Evolutionary conservation across 257 asterid genomes (phyloP).

Genomic region (Forsythia viridissima): DNA sequence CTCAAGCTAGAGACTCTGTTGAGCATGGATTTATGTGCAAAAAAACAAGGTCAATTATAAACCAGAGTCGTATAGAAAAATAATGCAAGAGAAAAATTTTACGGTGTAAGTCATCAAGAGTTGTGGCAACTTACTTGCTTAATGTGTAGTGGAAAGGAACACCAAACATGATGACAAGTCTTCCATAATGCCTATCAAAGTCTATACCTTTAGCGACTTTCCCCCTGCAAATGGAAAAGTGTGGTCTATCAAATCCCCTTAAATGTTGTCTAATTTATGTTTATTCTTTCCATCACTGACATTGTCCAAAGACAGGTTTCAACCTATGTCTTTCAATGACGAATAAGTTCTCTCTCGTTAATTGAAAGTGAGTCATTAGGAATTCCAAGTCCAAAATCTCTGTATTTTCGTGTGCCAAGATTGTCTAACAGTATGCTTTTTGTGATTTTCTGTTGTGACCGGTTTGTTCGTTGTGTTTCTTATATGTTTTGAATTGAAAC

Average conservation of each 20-base stretch:
- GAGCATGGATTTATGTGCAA: neutral
- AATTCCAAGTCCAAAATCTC: neutral
- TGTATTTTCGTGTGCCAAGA: no score
- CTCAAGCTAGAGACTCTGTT: neutral
- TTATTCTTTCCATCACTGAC: neutral
- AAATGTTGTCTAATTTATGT: neutral
- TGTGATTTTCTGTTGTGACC: no score
- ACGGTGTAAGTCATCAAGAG: neutral
- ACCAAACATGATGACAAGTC: constrained; percentile 97
- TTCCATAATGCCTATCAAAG: constrained; percentile 97
- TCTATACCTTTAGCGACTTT: constrained; percentile 99
- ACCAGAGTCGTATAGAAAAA: neutral
- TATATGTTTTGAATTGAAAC: no score
- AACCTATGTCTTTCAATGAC: neutral
- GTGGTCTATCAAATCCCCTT: neutral
- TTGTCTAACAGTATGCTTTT: no score
- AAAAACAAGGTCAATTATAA: neutral
- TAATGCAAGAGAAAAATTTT: neutral
- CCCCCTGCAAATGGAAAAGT: constrained; percentile 62
- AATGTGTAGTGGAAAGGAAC: constrained; percentile 93
- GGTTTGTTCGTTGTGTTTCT: no score
- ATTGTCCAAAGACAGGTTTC: neutral
- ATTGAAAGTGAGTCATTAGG: neutral
- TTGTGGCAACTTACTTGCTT: constrained; percentile 62
- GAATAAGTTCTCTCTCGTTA: constrained; percentile 4